These are phyloP conservation scores for Claviceps spartinae DNA, from an alignment of 2,329 filamentous ascomycete genomes.

Conservation along the genomic window DNA sequence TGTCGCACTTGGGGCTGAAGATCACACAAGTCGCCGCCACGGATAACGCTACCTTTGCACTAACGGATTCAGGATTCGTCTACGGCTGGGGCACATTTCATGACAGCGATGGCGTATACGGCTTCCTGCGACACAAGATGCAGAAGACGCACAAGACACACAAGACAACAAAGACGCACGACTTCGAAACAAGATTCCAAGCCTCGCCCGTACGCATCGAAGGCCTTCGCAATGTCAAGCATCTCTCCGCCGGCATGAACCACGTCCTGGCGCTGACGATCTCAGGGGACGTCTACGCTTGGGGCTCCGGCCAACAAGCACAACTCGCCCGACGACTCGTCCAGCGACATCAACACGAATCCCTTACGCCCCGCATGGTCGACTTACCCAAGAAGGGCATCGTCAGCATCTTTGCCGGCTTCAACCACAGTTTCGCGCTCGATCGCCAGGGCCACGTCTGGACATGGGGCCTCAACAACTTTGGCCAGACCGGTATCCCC, in stretches of 20 bases:
- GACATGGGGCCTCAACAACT: slow-evolving; percentile 60
- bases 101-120: slow-evolving; percentile 14
- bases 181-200: slow-evolving; percentile 3
- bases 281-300: slow-evolving; percentile 25
- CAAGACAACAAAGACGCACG: slow-evolving; percentile 19
- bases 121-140: slow-evolving; percentile 5
- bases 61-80: slow-evolving; percentile 54
- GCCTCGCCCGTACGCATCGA: slow-evolving; percentile 32
- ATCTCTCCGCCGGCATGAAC: slow-evolving; percentile 50
- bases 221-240: slow-evolving; percentile 43
- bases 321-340: slow-evolving; percentile 35
- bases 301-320: slow-evolving; percentile 26
- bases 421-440: slow-evolving; percentile 59
- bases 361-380: slow-evolving; percentile 28
- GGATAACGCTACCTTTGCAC: slow-evolving; percentile 55
- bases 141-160: slow-evolving; percentile 17
- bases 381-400: slow-evolving; percentile 20
- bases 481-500: slow-evolving; percentile 49
- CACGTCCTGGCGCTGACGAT: slow-evolving; percentile 50
- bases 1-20: slow-evolving; percentile 33
- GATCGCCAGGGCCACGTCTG: slow-evolving; percentile 49
- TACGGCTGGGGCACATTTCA: slow-evolving; percentile 70
- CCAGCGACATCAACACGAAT: slow-evolving; percentile 33
- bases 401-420: slow-evolving; percentile 34
- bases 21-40: slow-evolving; percentile 47